Evolutionary conservation across 306 rosid genomes (phyloP), one percentile per base, ranked within the genome.

Genomic region (Dryas alaskensis): DNA sequence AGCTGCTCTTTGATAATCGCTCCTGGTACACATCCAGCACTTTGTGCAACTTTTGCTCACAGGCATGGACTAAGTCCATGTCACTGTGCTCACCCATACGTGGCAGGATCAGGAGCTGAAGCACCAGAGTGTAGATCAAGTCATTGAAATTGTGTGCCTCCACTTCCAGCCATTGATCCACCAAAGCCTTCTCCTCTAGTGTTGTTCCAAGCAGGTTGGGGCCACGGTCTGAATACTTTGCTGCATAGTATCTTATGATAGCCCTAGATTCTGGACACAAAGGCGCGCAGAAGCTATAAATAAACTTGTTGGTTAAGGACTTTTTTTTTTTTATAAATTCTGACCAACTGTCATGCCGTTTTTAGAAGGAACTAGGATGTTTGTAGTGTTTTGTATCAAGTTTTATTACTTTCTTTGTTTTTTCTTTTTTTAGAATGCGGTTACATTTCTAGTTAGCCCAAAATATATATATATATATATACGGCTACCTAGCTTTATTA

Each of bases 81-180:
- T 92, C 84, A 4, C 87, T 85, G 0, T 14, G 39, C 64, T 86
- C 13, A 4, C 91, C 90, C 88, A 86, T 86, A 37, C 12, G 73
- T 4, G 97, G 96, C 0, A 89, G 50, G 25, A 89, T 77, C 50
- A 89, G 78, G 7, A 81, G 87, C 55, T 89, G 86, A 70, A 86
- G 53, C 61, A 89, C 89, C 0, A 87, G 10, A 17, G 77, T 76
- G 86, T 76, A 84, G n/a, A 87, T 83, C 57, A 80, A 37, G 51
- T 89, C 86, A 44, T 89, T 86, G 86, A 92, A 92, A 25, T 87
- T 89, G 78, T 89, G 86, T 1, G 89, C 92, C 64, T 92, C 96
- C 11, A 89, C 87, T 80, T 92, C 92, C 0, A 92, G 73, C 97
- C 97, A 89, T 19, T 91, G 95, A 19, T 91, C 91, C 65, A 91